Evolutionary conservation across 192 early-diverging fungal species (phyloP), one percentile per base, ranked within the genome.

Genomic region (Backusella circina): DNA sequence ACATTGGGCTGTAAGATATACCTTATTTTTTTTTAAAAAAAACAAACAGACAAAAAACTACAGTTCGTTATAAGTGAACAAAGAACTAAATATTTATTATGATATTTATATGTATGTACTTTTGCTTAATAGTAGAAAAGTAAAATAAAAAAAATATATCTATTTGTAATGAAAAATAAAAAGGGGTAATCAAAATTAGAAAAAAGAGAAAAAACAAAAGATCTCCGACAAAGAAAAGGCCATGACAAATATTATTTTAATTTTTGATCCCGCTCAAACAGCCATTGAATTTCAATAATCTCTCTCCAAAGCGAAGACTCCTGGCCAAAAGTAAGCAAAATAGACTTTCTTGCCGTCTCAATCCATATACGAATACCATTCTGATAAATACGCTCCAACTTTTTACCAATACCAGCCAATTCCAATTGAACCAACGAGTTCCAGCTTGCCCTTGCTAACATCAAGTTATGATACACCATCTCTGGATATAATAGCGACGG

Each of bases 251-350:
- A 33, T 35, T 33, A 67, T 54, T 67, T 70, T 15, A 79, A 67
- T 50, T 75, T 74, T 72, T 79, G 78, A 54, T 79, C 78, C 35
- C 78, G 73, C 16, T 80, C 71, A 68, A 80, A 76, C 6, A 80
- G 31, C 79, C 79, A 80, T 68, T 80, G 57, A 18, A 80, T 38
- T 13, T 80, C 79, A 41, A 76, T 44, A 7, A 80, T 70, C 30
- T 80, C 79, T 21, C 78, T 54, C 72, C 72, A 79, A 35, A 75
- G 70, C 18, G 44, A 51, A 16, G 54, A 35, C 1, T 75, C 70
- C 30, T 79, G 74, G 4, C 78, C 78, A 57, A 79, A 75, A 35
- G 70, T 72, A 32, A 31, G 10, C 26, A 65, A 16, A 5, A 75
- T 38, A 7, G 74, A 50, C 12, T 66, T 67, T 44, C 57, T 38